Conservation (phyloP, 257 asterid genomes). For the Scutellaria barbata region DNA sequence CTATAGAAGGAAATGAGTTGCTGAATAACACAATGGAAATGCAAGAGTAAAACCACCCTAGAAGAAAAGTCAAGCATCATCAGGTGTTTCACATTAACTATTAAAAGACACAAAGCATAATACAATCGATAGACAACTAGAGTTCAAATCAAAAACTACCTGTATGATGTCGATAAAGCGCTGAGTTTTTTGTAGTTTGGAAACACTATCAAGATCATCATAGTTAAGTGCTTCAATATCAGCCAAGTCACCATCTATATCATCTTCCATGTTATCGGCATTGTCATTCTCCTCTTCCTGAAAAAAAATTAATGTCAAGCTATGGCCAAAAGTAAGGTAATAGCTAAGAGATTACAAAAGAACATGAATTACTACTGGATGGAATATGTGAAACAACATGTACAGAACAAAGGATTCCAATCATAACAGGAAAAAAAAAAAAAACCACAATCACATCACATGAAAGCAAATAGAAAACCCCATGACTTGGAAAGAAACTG, state of each 20-base stretch:
- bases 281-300: conserved; percentile 71
- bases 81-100: conserved; percentile 27
- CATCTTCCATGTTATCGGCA: conserved; percentile 84
- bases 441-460: neutral
- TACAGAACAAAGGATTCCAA: conserved; percentile 2
- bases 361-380: conserved; percentile 7
- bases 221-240: conserved; percentile 92
- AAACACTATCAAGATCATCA: conserved; percentile 90
- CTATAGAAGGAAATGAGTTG: conserved; percentile 38
- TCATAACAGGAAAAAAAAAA: conserved; percentile 14
- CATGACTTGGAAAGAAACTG: neutral
- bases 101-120: conserved; percentile 8
- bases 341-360: conserved; percentile 18
- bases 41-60: conserved; percentile 35
- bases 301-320: conserved; percentile 33
- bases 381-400: neutral
- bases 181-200: conserved; percentile 81
- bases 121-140: neutral
- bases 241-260: conserved; percentile 83
- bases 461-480: conserved; percentile 2
- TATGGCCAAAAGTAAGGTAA: conserved; percentile 13
- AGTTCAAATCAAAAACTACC: conserved; percentile 50
- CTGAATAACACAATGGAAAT: conserved; percentile 36
- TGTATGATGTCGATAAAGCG: conserved; percentile 77
- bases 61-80: conserved; percentile 34